Conservation (phyloP, 768 basidiomycete species). For the Leccinellum rugosiceps region DNA sequence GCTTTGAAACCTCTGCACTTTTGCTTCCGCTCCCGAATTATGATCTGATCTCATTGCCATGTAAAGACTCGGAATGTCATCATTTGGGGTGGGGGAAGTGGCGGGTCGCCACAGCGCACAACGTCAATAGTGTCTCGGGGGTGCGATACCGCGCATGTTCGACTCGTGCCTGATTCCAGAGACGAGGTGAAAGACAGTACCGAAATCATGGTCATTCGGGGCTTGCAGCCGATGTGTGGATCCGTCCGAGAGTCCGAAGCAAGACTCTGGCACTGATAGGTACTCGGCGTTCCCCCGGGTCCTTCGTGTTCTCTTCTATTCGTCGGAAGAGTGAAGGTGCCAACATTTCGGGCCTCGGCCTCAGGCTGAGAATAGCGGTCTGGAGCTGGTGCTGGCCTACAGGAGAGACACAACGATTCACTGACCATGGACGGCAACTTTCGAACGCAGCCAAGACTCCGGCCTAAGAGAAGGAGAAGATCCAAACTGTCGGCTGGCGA, state of each 20-base stretch:
- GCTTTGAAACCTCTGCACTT: background rate
- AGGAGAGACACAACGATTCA: background rate
- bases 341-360: background rate
- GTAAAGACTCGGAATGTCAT: background rate
- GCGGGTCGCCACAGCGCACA: background rate
- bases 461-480: too few species aligned
- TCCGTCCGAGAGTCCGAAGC: conserved; percentile 3
- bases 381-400: background rate
- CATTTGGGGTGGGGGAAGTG: background rate
- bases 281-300: background rate
- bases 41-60: background rate
- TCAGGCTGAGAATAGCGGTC: background rate
- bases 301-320: background rate
- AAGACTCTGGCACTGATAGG: background rate
- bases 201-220: background rate
- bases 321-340: background rate
- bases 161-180: background rate
- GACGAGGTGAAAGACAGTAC: background rate
- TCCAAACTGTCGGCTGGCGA: background rate
- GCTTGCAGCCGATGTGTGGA: background rate
- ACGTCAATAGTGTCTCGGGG: background rate
- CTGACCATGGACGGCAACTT: too few species aligned
- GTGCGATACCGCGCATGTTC: background rate
- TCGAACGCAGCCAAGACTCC: too few species aligned
- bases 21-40: background rate